Conservation (phyloP, 2,329 filamentous ascomycete species). For the Botrytis pseudocinerea region DNA sequence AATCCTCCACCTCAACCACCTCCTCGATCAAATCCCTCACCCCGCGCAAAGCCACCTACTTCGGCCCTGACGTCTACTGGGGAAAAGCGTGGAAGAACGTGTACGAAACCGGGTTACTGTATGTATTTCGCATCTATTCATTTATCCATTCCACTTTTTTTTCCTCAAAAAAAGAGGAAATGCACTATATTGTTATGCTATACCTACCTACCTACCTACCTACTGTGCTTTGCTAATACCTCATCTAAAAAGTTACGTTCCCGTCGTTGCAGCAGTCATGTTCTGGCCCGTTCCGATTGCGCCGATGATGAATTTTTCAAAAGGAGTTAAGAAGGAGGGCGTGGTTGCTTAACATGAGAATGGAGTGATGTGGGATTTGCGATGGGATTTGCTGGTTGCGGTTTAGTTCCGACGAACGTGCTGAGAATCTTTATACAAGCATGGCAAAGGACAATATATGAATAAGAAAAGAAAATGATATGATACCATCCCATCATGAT, state of each 20-base stretch:
- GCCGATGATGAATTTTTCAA: constrained; percentile 10
- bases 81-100: constrained; percentile 12
- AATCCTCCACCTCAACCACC: background rate
- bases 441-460: background rate
- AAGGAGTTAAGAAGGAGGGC: constrained; percentile 6
- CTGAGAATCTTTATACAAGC: no score
- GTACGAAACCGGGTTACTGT: background rate
- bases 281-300: constrained; percentile 8
- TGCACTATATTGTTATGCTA: background rate
- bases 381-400: background rate
- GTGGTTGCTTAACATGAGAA: background rate
- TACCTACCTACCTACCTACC: background rate
- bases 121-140: background rate
- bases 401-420: background rate
- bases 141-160: no score
- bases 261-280: constrained; percentile 7
- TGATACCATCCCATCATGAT: background rate
- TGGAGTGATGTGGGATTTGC: background rate
- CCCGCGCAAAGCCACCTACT: background rate
- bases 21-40: background rate
- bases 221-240: background rate
- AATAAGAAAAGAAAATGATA: background rate
- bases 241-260: background rate
- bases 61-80: constrained; percentile 14
- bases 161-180: no score